Evolutionary conservation across 495 filamentous ascomycete genomes (phyloP), one percentile per base, ranked within the genome.

Genomic region (Penicillium nucicola): DNA sequence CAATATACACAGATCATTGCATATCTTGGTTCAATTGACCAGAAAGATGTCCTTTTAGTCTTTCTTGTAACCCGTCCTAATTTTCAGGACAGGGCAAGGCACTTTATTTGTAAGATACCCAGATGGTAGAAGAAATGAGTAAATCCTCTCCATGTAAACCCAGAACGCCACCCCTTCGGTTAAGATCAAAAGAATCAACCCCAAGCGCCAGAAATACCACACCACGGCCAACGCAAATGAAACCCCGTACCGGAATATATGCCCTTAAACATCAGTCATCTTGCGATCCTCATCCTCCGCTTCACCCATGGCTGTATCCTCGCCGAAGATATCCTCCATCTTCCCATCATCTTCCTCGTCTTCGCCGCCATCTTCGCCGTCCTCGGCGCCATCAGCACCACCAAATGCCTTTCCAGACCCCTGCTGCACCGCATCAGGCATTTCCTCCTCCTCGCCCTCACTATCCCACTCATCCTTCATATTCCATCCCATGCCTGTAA

Each of bases 401-500:
- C 42, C 55, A 14, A 48, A 45, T 20, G 40, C 65, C 33, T 18
- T 49, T 1, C 39, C 53, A 33, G 45, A 48, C 14, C 46, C 48
- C 47, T 57, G 44, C 25, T 64, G 62, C 30, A 50, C 42, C 19
- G 44, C 68, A 54, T 69, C 68, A 19, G 66, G 77, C 44, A 77
- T 73, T 32, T 70, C 64, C 42, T 76, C 76, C 37, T 78, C 82
- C 44, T 78, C 83, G 1, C 80, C 83, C 32, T 80, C 77, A 40
- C 79, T 80, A 53, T 81, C 80, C 88, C 88, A 95, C 47, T 84
- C 81, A 42, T 91, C 88, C 64, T 81, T 84, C 70, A 97, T 63
- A 32, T 84, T 81, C 93, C 93, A 98, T 50, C 83, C 83, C 14
- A 81, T 76, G 0, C 93, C 93, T 22, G 86, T 95, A 45, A 96